Evolutionary conservation across 176 grass and related monocot species (phyloP), one percentile per base, ranked within the genome.

Genomic region (Oryza glaberrima): DNA sequence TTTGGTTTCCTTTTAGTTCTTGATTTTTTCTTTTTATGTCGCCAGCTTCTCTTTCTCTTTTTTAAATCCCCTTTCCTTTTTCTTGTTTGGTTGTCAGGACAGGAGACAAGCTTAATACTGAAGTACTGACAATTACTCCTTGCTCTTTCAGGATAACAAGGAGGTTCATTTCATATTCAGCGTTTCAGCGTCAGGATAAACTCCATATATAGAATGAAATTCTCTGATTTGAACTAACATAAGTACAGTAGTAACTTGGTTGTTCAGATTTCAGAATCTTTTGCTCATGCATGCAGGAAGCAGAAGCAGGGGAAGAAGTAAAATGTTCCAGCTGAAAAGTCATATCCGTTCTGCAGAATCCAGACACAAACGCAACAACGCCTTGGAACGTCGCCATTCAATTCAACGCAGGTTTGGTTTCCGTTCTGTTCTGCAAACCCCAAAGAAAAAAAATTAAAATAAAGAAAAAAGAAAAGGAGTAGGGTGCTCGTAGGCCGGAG

Each of bases 11-110:
- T 72, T 19, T 16, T 36, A 17, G 32, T 38, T 54, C 23, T 47
- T 25, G n/a, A 2, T 81, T 19, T 26, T 23, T 19, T 32, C 26
- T 49, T 49, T 75, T 49, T 67, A 7, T 19, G 19, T 69, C 7
- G 20, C 40, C n/a, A 17, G 26, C 17, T 36, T 74, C 67, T 41
- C 70, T 74, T 49, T 41, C 78, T 81, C 69, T 36, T 36, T 86
- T 22, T 65, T 67, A 12, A 7, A 60, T 22, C 72, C 4, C 58
- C 16, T 78, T 20, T 66, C 17, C 10, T 2, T 20, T 16, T 66
- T 13, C 32, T 2, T 47, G 35, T 80, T 80, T 65, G 56, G 64
- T 13, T 28, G 12, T 80, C n/a, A 28, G 23, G 25, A 32, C 11
- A 56, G 51, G 13, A 49, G 47, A 49, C 12, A 49, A 49, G 47